Evolutionary conservation across 2,329 filamentous ascomycete genomes (phyloP).

Genomic region (Cercospora sp.): DNA sequence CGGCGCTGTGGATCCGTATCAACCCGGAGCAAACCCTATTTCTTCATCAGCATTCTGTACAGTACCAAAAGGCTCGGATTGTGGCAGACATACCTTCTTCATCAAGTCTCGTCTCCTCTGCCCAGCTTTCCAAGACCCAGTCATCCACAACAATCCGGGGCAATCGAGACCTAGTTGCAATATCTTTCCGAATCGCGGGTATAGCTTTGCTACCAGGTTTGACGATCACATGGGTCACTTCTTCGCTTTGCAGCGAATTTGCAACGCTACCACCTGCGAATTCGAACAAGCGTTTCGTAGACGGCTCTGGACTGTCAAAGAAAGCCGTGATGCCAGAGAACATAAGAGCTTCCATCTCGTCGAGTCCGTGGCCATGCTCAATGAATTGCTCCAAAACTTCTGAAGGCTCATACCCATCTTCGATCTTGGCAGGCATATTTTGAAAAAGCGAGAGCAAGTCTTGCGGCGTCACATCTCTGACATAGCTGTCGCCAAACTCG

Average conservation of each 20-base stretch:
- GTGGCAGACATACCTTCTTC: conserved; percentile 58
- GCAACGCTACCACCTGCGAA: conserved; percentile 69
- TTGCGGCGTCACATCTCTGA: conserved; percentile 63
- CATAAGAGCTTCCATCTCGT: conserved; percentile 53
- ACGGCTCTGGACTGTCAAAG: conserved; percentile 44
- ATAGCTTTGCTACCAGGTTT: conserved; percentile 45
- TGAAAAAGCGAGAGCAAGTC: conserved; percentile 60
- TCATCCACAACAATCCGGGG: conserved; percentile 67
- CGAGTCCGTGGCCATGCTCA: conserved; percentile 56
- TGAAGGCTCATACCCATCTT: conserved; percentile 48
- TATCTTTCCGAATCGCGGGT: conserved; percentile 24
- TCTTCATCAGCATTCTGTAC: not conserved
- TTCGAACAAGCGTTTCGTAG: conserved; percentile 38
- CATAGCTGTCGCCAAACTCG: conserved; percentile 78
- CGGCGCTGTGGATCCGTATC: not conserved
- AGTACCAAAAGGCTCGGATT: not conserved
- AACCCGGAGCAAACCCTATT: conserved; percentile 5
- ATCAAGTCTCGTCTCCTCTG: conserved; percentile 72
- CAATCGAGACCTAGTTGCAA: conserved; percentile 44
- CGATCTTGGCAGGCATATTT: conserved; percentile 54
- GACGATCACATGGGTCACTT: conserved; percentile 71
- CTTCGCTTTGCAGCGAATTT: conserved; percentile 52
- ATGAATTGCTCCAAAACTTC: conserved; percentile 58
- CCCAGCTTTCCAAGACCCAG: conserved; percentile 83
- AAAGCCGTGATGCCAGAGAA: conserved; percentile 52